Conservation (phyloP, 176 grass and related monocot genomes). For the Oryza punctata region DNA sequence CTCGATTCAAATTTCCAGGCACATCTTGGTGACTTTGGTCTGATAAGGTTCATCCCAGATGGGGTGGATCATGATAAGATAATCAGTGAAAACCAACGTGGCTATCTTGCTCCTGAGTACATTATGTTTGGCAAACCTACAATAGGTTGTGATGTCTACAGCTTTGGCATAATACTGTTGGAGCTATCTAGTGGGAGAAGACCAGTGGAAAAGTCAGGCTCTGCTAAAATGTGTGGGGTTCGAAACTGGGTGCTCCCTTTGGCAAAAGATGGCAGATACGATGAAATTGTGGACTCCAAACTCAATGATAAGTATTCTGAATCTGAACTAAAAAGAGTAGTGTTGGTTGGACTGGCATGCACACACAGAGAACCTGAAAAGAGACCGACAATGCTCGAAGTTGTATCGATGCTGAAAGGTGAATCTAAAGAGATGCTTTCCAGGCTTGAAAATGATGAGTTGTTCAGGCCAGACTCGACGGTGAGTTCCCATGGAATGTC, state of each 20-base stretch:
- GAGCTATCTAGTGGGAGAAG: slow-evolving; percentile 75
- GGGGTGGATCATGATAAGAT: slow-evolving; percentile 55
- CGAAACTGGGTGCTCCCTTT: slow-evolving; percentile 70
- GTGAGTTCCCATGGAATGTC: slow-evolving; percentile 48
- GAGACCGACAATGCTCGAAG: slow-evolving; percentile 68
- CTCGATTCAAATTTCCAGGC: slow-evolving; percentile 65
- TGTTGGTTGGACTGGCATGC: slow-evolving; percentile 68
- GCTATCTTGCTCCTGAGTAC: slow-evolving; percentile 79
- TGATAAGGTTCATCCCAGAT: slow-evolving; percentile 61
- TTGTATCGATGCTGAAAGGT: slow-evolving; percentile 60
- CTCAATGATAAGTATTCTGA: slow-evolving; percentile 67
- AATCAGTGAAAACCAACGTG: slow-evolving; percentile 56
- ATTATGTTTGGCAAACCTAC: slow-evolving; percentile 69
- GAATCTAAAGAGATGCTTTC: slow-evolving; percentile 66
- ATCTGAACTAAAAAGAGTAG: slow-evolving; percentile 70
- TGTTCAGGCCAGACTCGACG: slow-evolving; percentile 51
- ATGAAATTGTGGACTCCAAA: slow-evolving; percentile 76
- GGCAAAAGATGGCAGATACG: slow-evolving; percentile 60
- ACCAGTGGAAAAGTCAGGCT: slow-evolving; percentile 49
- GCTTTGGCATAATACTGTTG: slow-evolving; percentile 75
- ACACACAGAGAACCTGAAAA: slow-evolving; percentile 65
- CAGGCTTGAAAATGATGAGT: slow-evolving; percentile 57
- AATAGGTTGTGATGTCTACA: slow-evolving; percentile 66
- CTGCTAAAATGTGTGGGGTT: slow-evolving; percentile 45
- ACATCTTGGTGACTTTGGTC: slow-evolving; percentile 74